Conservation (phyloP, 2,329 filamentous ascomycete species). For the Lecanosticta acicola region DNA sequence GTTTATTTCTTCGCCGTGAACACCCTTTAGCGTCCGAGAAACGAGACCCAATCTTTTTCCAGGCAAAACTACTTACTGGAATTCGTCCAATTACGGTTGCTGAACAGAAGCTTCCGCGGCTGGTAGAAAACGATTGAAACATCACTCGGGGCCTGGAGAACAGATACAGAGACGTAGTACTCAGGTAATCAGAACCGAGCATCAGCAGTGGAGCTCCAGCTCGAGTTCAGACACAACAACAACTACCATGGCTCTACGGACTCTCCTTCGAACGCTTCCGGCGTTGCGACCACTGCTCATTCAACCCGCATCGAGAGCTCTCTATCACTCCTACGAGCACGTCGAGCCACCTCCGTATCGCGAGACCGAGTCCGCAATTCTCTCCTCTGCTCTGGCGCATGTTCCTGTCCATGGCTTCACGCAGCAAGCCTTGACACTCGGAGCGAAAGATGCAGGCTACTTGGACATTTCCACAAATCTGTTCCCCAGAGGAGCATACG, state of each 20-base stretch:
- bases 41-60: background rate
- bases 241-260: constrained; percentile 22
- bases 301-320: constrained; percentile 16
- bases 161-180: no score
- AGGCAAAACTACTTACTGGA: background rate
- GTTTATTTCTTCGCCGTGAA: background rate
- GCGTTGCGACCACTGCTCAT: constrained; percentile 25
- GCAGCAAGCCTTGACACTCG: constrained; percentile 62
- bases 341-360: constrained; percentile 59
- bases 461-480: constrained; percentile 80
- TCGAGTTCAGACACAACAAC: background rate
- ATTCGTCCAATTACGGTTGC: no score
- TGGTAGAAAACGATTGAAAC: no score
- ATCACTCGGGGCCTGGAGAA: no score
- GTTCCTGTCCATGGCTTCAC: constrained; percentile 82
- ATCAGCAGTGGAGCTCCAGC: no score
- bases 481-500: constrained; percentile 72
- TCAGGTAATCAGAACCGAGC: no score
- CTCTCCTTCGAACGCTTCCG: constrained; percentile 23
- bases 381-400: constrained; percentile 72
- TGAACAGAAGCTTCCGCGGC: no score
- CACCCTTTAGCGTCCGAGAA: background rate
- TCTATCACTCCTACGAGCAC: constrained; percentile 72
- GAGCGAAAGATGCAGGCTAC: constrained; percentile 78
- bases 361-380: constrained; percentile 65